Base-by-base conservation (phyloP, 371 early-diverging fungal species). In the Lichtheimia ornata region DNA sequence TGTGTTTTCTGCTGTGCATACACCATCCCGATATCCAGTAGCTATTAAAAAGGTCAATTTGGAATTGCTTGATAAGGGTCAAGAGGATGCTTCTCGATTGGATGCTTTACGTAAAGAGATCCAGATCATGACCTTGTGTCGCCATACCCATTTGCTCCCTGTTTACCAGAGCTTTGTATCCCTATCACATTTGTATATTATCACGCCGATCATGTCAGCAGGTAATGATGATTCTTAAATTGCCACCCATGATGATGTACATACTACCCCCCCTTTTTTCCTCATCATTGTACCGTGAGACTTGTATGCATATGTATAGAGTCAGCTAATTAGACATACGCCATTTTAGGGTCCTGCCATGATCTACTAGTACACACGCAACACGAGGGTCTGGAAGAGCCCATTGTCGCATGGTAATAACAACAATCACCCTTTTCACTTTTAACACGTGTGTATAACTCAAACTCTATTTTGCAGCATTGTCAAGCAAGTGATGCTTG, bases 401-500 rank as follows among this genome's bases (percentile, higher is more conserved):
- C 56, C 4, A 47, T 74, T 15, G 72, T 76, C 11, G 71, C 72
- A 53, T 74, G 72, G 72, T 67, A 62, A 67, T 20, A 11, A 50
- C 20, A 50, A 50, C 27, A 13, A 28, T 22, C 30, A 4, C 22
- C 11, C 35, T 0, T 28, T 15, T 14, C 4, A 15, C 30, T 14
- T 35, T 25, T 6, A 9, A 25, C 15, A 2, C 41, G 14, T 60
- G 15, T n/a, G 15, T 28, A n/a, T 60, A 24, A 49, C 28, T 43
- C 5, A 3, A 43, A 42, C 20, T n/a, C 22, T 22, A 22, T 12
- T 20, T 43, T 41, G 13, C 62, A 73, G 81, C 64, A 94, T 98
- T 59, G 83, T 92, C 5, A 85, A 90, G 30, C 95, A 97, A 66
- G 94, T 96, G 5, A 75, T 94, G 47, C 77, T 78, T 13, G 97